Base-by-base conservation (phyloP, 176 grass and related monocot species). In the Aegilops bicornis region DNA sequence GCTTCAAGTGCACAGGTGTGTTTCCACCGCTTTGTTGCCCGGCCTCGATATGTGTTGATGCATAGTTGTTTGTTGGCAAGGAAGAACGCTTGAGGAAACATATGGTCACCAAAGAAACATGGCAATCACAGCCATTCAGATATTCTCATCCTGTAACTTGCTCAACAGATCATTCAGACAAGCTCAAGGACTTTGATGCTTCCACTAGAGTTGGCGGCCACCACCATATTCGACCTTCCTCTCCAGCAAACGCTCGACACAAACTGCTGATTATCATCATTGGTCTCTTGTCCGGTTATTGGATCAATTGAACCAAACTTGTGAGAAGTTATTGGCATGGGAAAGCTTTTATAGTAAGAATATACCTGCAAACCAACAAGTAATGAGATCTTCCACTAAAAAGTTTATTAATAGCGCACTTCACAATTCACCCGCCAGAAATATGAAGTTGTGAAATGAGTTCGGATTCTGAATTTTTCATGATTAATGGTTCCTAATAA, bases 111-210 rank as follows among this genome's bases (percentile, higher is more conserved):
- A 17, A 31, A 86, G 83, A 30, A 91, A 12, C 50, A 72, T 88
- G 52, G 23, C 78, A 81, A 70, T 42, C 7, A 16, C 62, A 42
- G 48, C 19, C 40, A 79, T n/a, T 30, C 15, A 52, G 75, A 81
- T 62, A 62, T 69, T 84, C 47, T 64, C 79, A 76, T 66, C 77
- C 77, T 30, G 56, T 82, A 70, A 81, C 35, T 75, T 69, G 77
- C 59, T 11, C 63, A 10, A 47, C 15, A 19, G 29, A 47, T 88
- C 32, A 11, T 80, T 94, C 83, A 94, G 69, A 97, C 90, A 83
- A 97, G 92, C 88, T 94, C 90, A 82, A 99, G 90, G 35, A 99
- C 97, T 78, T 99, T 97, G 66, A 99, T 99, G 87, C 92, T 99
- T 23, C 97, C 97, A 70, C 56, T 97, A 79, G 92, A 97, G 87